Base-by-base conservation (phyloP, 129 eudicot genomes). In the Scalesia atractyloides region DNA sequence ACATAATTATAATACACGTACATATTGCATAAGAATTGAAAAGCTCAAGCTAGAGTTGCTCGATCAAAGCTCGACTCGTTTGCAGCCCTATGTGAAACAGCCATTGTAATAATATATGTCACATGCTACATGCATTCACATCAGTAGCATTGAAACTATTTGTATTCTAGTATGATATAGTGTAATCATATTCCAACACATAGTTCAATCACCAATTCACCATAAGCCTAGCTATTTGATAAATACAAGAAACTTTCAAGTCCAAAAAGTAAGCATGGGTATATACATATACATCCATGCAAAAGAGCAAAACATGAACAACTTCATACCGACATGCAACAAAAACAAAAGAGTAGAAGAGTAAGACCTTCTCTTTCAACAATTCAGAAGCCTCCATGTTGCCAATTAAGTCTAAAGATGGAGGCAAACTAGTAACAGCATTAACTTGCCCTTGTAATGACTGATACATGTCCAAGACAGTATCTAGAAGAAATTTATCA, bases 401-500 rank as follows among this genome's bases (percentile, higher is more conserved):
- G 65, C 92, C 95, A 72, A 85, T 85, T 71, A 85, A 69, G 77
- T 92, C 95, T 34, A 88, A 80, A 46, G 80, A 74, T 22, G 80
- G 87, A 26, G 83, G 66, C 44, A 81, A 85, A 73, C 76, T 81
- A 24, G 92, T 78, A 58, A 79, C 79, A 47, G 73, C 69, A 75
- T 57, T 79, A 64, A 82, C 86, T 83, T 83, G 95, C n/a, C 84
- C 95, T 82, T 84, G 96, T 73, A 93, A 80, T 76, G 95, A 79
- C 30, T 82, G 73, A 76, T 93, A 84, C 86, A 86, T 85, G 72
- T 92, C 96, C 90, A 93, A 82, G 22, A 89, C 74, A 34, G 92
- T 85, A 84, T 93, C 98, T 51, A 93, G 96, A 8, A 93, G 87
- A 84, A 89, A 89, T 69, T 85, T 89, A 83, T 93, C 98, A 53